These are phyloP conservation scores for Apium graveolens DNA, from an alignment of 129 eudicot species.

Conservation along the genomic window DNA sequence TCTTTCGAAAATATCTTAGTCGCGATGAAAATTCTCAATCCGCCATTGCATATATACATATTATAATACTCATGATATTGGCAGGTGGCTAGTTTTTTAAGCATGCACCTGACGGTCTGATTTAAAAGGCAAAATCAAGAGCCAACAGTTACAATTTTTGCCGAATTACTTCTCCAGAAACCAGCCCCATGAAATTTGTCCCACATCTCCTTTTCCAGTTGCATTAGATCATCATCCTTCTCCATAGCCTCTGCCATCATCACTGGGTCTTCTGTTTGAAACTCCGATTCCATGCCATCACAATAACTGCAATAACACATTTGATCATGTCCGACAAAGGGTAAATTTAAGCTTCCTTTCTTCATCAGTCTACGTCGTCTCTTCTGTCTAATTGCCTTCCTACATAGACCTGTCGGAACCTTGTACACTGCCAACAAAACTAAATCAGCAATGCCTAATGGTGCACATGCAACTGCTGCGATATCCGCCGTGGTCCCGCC, in stretches of 20 bases:
- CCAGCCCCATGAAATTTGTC: conserved; percentile 57
- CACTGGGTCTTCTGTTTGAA: conserved; percentile 19
- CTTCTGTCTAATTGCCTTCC: conserved; percentile 46
- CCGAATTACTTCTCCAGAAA: conserved; percentile 64
- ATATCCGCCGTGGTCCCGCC: conserved; percentile 82
- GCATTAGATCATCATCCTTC: conserved; percentile 36
- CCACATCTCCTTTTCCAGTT: conserved; percentile 82
- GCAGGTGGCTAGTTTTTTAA: background rate
- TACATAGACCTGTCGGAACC: conserved; percentile 66
- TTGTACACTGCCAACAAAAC: conserved; percentile 53
- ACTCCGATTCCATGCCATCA: conserved; percentile 18
- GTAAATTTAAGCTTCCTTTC: conserved; percentile 15
- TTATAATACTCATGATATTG: too few relatives aligned
- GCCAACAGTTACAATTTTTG: background rate
- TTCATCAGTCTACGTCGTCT: conserved; percentile 35
- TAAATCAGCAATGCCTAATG: conserved; percentile 48
- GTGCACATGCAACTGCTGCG: conserved; percentile 76
- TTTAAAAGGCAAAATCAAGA: background rate
- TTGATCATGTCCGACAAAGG: background rate
- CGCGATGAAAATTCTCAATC: background rate
- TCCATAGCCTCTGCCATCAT: conserved; percentile 15
- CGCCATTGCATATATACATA: background rate
- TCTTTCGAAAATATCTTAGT: background rate
- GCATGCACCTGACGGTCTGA: background rate
- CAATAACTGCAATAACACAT: background rate